Evolutionary conservation across 1,284 basidiomycete species (phyloP).

Genomic region (Irpex sp.): DNA sequence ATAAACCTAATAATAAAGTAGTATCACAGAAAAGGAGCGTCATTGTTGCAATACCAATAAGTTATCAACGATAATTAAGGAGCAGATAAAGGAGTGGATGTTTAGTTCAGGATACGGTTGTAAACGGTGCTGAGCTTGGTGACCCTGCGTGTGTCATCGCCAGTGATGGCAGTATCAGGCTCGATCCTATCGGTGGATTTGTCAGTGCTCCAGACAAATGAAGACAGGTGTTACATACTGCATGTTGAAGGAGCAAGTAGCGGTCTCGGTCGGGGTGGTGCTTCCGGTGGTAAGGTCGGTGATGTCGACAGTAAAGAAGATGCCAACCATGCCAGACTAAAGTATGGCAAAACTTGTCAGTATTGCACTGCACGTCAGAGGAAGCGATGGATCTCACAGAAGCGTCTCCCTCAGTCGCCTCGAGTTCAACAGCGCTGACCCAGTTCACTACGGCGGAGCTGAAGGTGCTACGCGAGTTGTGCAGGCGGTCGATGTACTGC

Average conservation of each 20-base stretch:
- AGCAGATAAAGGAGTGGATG: neutral
- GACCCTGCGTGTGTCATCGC: neutral
- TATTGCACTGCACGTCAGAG: neutral
- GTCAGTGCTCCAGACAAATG: neutral
- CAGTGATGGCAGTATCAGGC: neutral
- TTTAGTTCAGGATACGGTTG: neutral
- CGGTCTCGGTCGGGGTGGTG: neutral
- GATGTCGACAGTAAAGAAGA: neutral
- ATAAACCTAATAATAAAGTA: neutral
- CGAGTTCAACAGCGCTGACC: neutral
- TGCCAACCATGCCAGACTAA: neutral
- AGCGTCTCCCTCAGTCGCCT: neutral
- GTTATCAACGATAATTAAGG: neutral
- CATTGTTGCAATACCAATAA: neutral
- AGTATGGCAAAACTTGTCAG: neutral
- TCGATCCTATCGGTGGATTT: neutral
- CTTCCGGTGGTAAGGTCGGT: neutral
- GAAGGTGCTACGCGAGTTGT: neutral
- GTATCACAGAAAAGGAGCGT: neutral
- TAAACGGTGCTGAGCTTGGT: neutral
- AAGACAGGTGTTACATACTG: neutral
- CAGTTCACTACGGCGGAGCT: neutral
- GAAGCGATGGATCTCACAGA: neutral
- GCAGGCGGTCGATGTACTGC: conserved; percentile 24
- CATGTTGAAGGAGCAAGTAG: neutral